Evolutionary conservation across 2,329 filamentous ascomycete genomes (phyloP), one percentile per base, ranked within the genome.

Genomic region (Orbilia brochopaga): DNA sequence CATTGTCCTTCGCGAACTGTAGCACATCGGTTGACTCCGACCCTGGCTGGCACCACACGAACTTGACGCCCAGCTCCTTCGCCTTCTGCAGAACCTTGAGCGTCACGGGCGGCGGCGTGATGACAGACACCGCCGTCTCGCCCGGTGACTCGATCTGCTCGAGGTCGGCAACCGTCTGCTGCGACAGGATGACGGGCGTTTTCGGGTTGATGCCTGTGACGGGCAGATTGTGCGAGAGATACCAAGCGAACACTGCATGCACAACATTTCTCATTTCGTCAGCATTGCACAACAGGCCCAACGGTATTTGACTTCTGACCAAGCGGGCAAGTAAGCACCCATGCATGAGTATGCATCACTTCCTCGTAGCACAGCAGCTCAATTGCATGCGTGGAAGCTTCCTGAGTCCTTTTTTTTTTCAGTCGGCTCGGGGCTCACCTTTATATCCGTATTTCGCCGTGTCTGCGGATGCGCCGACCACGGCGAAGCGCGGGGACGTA

Each of bases 11-110:
- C 1, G 90, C 91, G 79, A 85, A 92, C 44, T 84, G 81, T 73
- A 96, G 78, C 21, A 91, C 89, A 66, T 87, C 86, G 57, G 90
- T 86, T 78, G 96, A 87, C 78, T 90, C 97, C 15, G 87, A 92
- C 0, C 93, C 94, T 0, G 94, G 94, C 81, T 97, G 94, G 75
- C 97, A 81, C 90, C 91, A 96, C 3, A 96, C 87, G 24, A 90
- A 85, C 17, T 86, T 84, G 50, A 96, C 81, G 1, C 92, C 88
- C 10, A 89, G 83, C 63, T 85, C 82, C 79, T 88, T 90, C 0
- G 93, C 94, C 79, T 96, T 90, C 73, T 87, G 83, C 44, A 97
- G 82, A 6, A 95, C 82, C 76, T 87, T 81, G 69, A 88, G 84
- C 0, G 94, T 96, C 30, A 90, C 87, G 1, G 83, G 80, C 0